Evolutionary conservation across 768 basidiomycete species (phyloP), one percentile per base, ranked within the genome.

Genomic region (Mycena kentingensis): DNA sequence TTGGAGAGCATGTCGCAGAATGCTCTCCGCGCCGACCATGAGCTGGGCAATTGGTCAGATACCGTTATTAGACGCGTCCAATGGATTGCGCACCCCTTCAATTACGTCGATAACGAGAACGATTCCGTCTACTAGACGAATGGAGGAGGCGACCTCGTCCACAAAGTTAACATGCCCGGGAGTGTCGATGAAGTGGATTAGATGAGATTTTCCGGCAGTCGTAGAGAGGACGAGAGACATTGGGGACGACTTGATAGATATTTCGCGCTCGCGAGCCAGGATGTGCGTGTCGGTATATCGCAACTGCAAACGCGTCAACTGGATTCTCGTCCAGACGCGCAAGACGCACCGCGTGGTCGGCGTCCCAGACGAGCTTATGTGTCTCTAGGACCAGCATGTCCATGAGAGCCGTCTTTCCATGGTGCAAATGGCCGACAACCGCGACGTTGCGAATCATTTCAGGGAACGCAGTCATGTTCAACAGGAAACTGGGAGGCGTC

Each of bases 351-450:
- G 87, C 86, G 62, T 83, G 79, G 70, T 98, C 96, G 15, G 92
- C 85, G 63, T 98, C 92, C 90, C 95, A 97, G 6, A 84, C 78
- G 51, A 99, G 74, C 69, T 93, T 93, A 71, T 99, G 97, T 0
- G 97, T 99, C 72, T 98, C 94, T 60, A 92, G 89, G 6, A 95
- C 86, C 52, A 99, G 81, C 93, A 98, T 98, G 68, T 99, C 97
- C 82, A 99, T 76, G 42, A 99, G 75, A 1, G 93, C 88, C 0
- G 97, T 98, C 75, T 99, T 99, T 63, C 97, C 97, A 64, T 99
- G 97, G 65, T 99, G 97, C 44, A 99, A 72, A 65, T 98, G 96
- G 13, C 97, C 97, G 15, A 95, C 95, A 16, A 99, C 81, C 46
- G 93, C 93, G 24, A 99, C 90, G 69, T 98, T 98, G 46, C 97